phyloP scores from a whole-genome alignment of 495 filamentous ascomycete genomes.

The Aspergillus incahuasiensis region DNA sequence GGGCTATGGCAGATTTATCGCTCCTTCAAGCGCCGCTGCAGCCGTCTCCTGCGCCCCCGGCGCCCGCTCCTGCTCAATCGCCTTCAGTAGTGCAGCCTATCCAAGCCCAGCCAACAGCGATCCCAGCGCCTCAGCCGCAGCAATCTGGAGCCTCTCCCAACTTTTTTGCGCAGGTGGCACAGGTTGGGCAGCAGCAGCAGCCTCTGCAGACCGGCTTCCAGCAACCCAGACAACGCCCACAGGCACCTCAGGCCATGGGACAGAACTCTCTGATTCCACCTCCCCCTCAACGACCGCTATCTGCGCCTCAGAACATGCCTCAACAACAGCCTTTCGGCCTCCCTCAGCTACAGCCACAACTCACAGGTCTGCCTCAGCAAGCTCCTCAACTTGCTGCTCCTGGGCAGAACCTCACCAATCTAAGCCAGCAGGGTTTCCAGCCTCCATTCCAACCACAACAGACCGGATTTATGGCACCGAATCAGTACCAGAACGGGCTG shows the following conservation, averaged over 20 bases:
- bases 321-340: slow-evolving; percentile 68
- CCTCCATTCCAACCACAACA: slow-evolving; percentile 48
- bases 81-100: slow-evolving; percentile 21
- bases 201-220: slow-evolving; percentile 20
- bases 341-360: slow-evolving; percentile 75
- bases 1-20: slow-evolving; percentile 74
- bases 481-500: slow-evolving; percentile 43
- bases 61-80: slow-evolving; percentile 28
- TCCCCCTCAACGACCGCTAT: slow-evolving; percentile 77
- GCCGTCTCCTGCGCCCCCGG: slow-evolving; percentile 58
- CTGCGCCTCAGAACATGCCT: slow-evolving; percentile 76
- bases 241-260: slow-evolving; percentile 59
- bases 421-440: slow-evolving; percentile 62
- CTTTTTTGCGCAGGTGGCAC: slow-evolving; percentile 49
- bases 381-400: slow-evolving; percentile 57
- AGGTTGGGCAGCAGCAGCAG: slow-evolving; percentile 35
- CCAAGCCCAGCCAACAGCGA: slow-evolving; percentile 45
- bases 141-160: slow-evolving; percentile 45
- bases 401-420: slow-evolving; percentile 70
- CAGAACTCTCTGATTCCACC: slow-evolving; percentile 70
- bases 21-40: slow-evolving; percentile 70
- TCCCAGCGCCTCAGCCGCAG: slow-evolving; percentile 45
- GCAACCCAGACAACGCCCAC: slow-evolving; percentile 62
- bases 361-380: slow-evolving; percentile 63
- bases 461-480: slow-evolving; percentile 54